phyloP scores from a whole-genome alignment of 176 grass and related monocot genomes.

The Ensete glaucum region DNA sequence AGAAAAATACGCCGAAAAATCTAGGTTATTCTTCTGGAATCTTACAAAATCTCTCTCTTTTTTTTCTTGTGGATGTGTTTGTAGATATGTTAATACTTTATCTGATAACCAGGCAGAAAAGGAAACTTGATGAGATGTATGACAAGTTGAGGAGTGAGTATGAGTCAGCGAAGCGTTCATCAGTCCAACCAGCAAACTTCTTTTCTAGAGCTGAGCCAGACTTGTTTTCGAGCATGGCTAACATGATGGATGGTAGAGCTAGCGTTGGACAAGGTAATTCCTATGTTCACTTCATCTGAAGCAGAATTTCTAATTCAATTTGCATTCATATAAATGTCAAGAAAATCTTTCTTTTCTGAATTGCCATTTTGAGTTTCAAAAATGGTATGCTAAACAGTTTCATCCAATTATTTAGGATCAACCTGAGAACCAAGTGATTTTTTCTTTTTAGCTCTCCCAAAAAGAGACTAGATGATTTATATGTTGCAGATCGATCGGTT shows the following conservation, averaged over 20 bases:
- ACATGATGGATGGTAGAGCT: slow-evolving; percentile 42
- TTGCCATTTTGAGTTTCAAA: background rate
- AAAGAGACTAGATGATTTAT: slow-evolving; percentile 77
- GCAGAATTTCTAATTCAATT: background rate
- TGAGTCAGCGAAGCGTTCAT: slow-evolving; percentile 55
- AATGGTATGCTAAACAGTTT: background rate
- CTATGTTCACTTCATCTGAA: background rate
- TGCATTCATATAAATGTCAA: background rate
- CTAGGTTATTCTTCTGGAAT: slow-evolving; percentile 34
- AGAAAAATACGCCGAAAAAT: slow-evolving; percentile 92
- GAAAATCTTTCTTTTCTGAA: background rate
- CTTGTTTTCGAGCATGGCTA: slow-evolving; percentile 51
- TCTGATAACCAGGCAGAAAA: slow-evolving; percentile 56
- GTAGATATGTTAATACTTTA: background rate
- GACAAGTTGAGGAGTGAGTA: slow-evolving; percentile 74
- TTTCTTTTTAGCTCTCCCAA: slow-evolving; percentile 35
- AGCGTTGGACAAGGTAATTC: slow-evolving; percentile 60
- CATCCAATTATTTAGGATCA: background rate
- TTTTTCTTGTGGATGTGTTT: background rate
- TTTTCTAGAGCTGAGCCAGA: slow-evolving; percentile 57
- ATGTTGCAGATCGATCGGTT: slow-evolving; percentile 47
- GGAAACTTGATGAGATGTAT: slow-evolving; percentile 93
- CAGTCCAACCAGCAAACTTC: slow-evolving; percentile 62
- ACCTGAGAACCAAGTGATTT: slow-evolving; percentile 13
- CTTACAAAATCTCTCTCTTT: background rate